Percentiles rank a stretch among this genome's conserved stretches.
Conservation (phyloP, 441 rosid species). For the Populus tomentosa region DNA sequence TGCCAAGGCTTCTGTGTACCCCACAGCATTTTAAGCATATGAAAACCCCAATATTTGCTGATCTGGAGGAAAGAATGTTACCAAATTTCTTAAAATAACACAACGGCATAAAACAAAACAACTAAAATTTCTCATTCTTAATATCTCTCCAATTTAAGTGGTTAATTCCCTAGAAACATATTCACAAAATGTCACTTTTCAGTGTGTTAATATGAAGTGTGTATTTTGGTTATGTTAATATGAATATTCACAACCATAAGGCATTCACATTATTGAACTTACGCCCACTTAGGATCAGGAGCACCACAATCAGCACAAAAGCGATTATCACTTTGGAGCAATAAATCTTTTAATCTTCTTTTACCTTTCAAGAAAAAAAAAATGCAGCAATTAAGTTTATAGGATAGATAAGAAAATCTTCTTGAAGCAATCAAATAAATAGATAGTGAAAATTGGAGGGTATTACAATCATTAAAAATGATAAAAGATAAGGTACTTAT, state of each 20-base stretch:
- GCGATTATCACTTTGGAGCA: slow-evolving; percentile 74
- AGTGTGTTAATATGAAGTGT: neutral
- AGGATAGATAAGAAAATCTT: neutral
- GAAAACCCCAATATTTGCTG: slow-evolving; percentile 95
- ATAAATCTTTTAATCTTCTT: slow-evolving; percentile 66
- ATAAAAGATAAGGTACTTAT: neutral
- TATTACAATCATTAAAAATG: neutral
- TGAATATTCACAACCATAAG: slow-evolving; percentile 6
- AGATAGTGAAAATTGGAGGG: neutral
- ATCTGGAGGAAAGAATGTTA: slow-evolving; percentile 50
- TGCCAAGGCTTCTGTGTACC: slow-evolving; percentile 95
- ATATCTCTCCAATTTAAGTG: neutral
- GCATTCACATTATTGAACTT: slow-evolving; percentile 31
- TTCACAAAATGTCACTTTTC: neutral
- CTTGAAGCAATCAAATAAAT: neutral
- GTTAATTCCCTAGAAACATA: neutral
- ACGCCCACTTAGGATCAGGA: slow-evolving; percentile 99
- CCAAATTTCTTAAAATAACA: neutral
- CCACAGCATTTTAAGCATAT: slow-evolving; percentile 96
- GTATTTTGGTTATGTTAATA: neutral
- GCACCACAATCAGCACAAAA: slow-evolving; percentile 92
- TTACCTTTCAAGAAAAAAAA: slow-evolving; percentile 46
- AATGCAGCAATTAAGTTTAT: neutral
- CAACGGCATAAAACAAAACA: neutral
- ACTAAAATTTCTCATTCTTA: neutral